Base-by-base conservation (phyloP, 345 rosid genomes). In the Lepidium didymum region DNA sequence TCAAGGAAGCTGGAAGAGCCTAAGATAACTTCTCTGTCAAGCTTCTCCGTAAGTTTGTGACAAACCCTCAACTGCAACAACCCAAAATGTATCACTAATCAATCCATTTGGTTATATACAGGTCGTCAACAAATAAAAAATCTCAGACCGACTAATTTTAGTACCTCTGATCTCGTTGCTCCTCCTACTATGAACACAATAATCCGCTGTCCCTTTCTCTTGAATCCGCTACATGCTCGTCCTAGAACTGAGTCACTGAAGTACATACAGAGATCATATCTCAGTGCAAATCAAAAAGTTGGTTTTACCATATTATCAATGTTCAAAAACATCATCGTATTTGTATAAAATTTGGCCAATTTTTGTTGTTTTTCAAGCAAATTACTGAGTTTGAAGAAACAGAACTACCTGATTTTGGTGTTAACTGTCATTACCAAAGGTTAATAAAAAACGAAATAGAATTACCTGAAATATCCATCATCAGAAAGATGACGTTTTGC, bases 131-230 rank as follows among this genome's bases (percentile, higher is more conserved):
- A 55, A 40, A 6, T 31, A 10, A 37, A 51, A 33, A 56, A 1
- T 40, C 14, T 52, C 27, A 25, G 72, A 12, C 15, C 21, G 40
- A 7, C 29, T 52, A 31, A 52, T 62, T 36, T 37, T 29, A 53
- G 36, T 83, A 91, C 99, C 99, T 94, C 99, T 1, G 97, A 94
- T 80, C 97, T 86, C 3, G 96, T 94, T 60, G 93, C 91, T 62
- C 99, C 97, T 56, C 99, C 99, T 3, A 87, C 87, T 12, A 94
- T 85, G 63, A 91, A 94, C 67, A 94, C 86, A 43, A 94, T 91
- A 44, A 91, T 85, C 34, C 97, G 84, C 40, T 75, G 84, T n/a
- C 97, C 97, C 84, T 78, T 81, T 49, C 61, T 69, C 87, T 87
- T 91, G 38, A 82, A 82, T 65, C 92, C 96, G 33, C 97, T 85